A percentile compares a stretch with the other conserved stretches of the same genome.
Evolutionary conservation across 805 yeast species (phyloP).

Genomic region (Metschnikowia bowlesiae): DNA sequence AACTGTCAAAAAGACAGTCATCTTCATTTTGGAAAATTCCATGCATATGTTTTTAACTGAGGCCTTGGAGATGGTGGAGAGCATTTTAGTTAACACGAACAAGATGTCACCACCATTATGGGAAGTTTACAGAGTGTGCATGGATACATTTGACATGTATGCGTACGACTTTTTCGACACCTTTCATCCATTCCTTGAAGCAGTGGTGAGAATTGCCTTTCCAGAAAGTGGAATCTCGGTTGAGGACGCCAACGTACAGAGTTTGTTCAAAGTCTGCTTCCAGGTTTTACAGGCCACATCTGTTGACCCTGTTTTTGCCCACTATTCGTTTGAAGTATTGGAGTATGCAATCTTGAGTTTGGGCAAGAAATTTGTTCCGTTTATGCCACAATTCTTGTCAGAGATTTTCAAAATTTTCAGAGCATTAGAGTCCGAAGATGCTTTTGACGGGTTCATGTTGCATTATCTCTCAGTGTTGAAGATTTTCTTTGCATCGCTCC

Average conservation of each 20-base stretch:
- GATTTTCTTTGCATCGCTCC: slow-evolving; percentile 38
- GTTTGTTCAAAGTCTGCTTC: slow-evolving; percentile 34
- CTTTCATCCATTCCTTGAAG: slow-evolving; percentile 54
- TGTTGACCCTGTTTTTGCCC: slow-evolving; percentile 40
- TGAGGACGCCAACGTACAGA: slow-evolving; percentile 37
- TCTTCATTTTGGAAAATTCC: slow-evolving; percentile 35
- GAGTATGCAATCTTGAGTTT: slow-evolving; percentile 33
- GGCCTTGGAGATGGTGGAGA: slow-evolving; percentile 45
- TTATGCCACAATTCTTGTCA: slow-evolving; percentile 27
- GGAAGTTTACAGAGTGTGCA: slow-evolving; percentile 45
- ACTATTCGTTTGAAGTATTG: slow-evolving; percentile 34
- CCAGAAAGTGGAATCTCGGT: slow-evolving; percentile 26
- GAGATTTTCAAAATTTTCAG: slow-evolving; percentile 37
- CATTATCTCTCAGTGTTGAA: slow-evolving; percentile 40
- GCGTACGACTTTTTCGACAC: slow-evolving; percentile 57
- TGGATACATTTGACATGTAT: slow-evolving; percentile 54
- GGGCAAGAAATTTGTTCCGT: slow-evolving; percentile 27
- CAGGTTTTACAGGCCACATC: slow-evolving; percentile 28
- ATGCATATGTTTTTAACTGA: slow-evolving; percentile 36
- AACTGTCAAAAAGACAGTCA: slow-evolving; percentile 30
- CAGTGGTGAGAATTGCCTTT: slow-evolving; percentile 50
- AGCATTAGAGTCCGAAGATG: slow-evolving; percentile 31
- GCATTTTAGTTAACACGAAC: slow-evolving; percentile 51
- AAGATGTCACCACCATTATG: slow-evolving; percentile 49
- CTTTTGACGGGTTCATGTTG: slow-evolving; percentile 44